Percentiles rank a stretch among this genome's conserved stretches.
phyloP scores from a whole-genome alignment of 2,329 filamentous ascomycete species.

The Fusarium acutatum region DNA sequence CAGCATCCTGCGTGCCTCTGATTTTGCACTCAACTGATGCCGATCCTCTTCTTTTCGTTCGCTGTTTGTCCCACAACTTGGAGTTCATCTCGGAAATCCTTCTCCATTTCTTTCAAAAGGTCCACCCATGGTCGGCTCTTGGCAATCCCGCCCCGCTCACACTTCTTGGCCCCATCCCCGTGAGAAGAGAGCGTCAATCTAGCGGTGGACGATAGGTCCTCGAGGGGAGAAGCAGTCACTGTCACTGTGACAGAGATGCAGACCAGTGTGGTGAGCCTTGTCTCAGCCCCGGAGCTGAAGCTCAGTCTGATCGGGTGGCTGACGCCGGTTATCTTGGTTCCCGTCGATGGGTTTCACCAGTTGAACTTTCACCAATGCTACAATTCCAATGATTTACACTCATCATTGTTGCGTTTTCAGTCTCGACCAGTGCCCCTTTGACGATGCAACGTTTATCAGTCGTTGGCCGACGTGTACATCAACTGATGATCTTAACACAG shows the following conservation, averaged over 20 bases:
- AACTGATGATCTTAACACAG: conserved; percentile 18
- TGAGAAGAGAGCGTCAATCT: conserved; percentile 39
- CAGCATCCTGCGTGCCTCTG: conserved; percentile 29
- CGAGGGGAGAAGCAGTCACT: not conserved
- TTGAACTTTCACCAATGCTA: conserved; percentile 13
- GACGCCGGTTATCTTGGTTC: conserved; percentile 25
- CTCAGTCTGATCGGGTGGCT: conserved; percentile 27
- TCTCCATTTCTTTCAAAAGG: conserved; percentile 18
- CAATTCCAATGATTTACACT: conserved; percentile 3
- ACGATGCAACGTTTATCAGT: conserved; percentile 12
- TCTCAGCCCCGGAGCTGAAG: conserved; percentile 26
- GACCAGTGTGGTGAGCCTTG: not conserved
- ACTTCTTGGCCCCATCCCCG: conserved; percentile 15
- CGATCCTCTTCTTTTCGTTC: conserved; percentile 29
- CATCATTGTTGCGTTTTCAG: not conserved
- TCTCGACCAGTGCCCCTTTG: not conserved
- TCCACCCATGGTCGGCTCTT: conserved; percentile 27
- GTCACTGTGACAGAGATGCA: conserved; percentile 1
- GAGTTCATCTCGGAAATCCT: conserved; percentile 34
- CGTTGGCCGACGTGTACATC: not conserved
- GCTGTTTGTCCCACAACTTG: conserved; percentile 22
- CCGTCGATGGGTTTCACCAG: conserved; percentile 32
- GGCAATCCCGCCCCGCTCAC: conserved; percentile 35
- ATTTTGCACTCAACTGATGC: conserved; percentile 26
- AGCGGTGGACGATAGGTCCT: conserved; percentile 35